Evolutionary conservation across 2,329 filamentous ascomycete genomes (phyloP).

Genomic region (Hypomyces perniciosus): DNA sequence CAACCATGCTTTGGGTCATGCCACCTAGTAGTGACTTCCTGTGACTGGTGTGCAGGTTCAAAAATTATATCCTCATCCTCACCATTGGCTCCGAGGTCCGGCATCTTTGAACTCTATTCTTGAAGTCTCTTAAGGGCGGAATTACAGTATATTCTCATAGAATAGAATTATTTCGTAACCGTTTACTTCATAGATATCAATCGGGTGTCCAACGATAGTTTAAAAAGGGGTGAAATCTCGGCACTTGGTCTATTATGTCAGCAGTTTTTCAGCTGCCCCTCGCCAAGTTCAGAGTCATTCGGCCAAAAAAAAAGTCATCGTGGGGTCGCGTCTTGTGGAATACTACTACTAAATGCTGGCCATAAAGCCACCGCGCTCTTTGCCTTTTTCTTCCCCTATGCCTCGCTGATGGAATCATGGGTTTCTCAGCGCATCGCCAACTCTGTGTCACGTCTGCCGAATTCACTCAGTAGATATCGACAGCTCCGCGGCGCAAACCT

Average conservation of each 20-base stretch:
- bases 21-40: slow-evolving; percentile 3
- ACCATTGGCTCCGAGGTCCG: slow-evolving; percentile 1
- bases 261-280: not conserved
- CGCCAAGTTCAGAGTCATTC: slow-evolving; percentile 1
- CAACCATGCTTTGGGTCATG: slow-evolving; percentile 15
- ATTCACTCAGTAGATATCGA: slow-evolving; percentile 1
- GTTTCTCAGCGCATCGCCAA: slow-evolving; percentile 16
- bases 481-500: not conserved
- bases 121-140: too few relatives aligned
- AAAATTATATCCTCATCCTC: not conserved
- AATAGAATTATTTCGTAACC: too few relatives aligned
- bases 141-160: too few relatives aligned
- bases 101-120: too few relatives aligned
- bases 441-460: slow-evolving; percentile 3
- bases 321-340: slow-evolving; percentile 6
- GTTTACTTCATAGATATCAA: too few relatives aligned
- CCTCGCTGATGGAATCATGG: slow-evolving; percentile 26
- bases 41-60: slow-evolving; percentile 2
- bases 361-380: not conserved
- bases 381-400: not conserved
- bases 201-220: too few relatives aligned
- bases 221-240: too few relatives aligned
- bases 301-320: slow-evolving; percentile 11
- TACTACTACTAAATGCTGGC: not conserved
- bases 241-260: not conserved